Conservation (phyloP, 139 green algal genomes). For the Coccomyxa sp. region DNA sequence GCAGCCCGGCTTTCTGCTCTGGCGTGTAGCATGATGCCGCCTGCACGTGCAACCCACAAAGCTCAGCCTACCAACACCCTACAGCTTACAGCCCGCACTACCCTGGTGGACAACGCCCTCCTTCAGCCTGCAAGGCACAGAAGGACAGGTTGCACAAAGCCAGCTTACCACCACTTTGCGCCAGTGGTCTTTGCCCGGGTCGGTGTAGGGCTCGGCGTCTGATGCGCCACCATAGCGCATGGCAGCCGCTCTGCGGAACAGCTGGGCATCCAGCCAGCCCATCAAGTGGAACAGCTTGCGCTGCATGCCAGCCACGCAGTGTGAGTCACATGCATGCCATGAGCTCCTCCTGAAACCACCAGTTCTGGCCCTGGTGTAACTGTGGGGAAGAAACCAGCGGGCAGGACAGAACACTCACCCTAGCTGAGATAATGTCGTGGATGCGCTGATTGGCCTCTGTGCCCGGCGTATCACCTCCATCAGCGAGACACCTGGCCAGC, state of each 20-base stretch:
- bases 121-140: no score
- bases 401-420: not conserved
- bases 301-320: not conserved
- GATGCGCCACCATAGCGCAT: not conserved
- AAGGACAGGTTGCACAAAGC: no score
- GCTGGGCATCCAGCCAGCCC: conserved; percentile 1
- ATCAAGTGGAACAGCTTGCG: conserved; percentile 3
- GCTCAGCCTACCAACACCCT: not conserved
- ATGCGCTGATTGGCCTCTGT: not conserved
- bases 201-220: not conserved
- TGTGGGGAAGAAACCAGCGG: not conserved
- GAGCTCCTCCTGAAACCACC: no score
- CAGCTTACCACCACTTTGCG: conserved; percentile 1
- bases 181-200: not conserved
- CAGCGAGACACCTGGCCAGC: not conserved
- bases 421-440: not conserved
- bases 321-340: no score
- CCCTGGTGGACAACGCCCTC: no score
- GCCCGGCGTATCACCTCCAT: not conserved
- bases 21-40: not conserved
- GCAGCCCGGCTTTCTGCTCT: not conserved
- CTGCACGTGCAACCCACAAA: not conserved
- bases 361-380: not conserved
- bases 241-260: not conserved
- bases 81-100: no score